Percentiles rank a stretch among this genome's conserved stretches.
These are phyloP conservation scores for Yamadazyma oceani DNA, from an alignment of 1,139 yeast species.

Conservation along the genomic window DNA sequence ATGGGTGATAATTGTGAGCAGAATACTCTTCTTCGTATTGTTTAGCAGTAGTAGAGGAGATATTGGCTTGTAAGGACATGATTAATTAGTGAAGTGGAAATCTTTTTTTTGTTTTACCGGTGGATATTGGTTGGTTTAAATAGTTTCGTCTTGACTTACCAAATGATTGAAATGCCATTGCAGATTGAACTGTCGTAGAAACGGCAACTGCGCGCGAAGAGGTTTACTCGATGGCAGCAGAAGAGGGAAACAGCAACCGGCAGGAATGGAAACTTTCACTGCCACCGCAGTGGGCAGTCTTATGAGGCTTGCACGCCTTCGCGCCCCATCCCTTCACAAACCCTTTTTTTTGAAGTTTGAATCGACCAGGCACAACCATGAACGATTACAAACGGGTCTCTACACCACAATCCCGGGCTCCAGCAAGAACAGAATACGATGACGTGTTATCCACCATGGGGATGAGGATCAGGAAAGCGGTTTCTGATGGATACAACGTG, in stretches of 20 bases:
- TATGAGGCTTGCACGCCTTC: no score
- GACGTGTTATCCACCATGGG: constrained; percentile 53
- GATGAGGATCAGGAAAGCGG: constrained; percentile 69
- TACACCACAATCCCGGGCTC: constrained; percentile 2
- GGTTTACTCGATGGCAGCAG: no score
- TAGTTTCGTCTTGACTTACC: no score
- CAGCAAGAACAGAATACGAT: constrained; percentile 4
- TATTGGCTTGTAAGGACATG: constrained; percentile 17
- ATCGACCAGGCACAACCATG: constrained; percentile 3
- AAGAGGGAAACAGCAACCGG: no score
- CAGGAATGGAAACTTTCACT: no score
- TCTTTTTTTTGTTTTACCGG: no score
- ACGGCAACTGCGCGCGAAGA: not conserved
- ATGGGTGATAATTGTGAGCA: constrained; percentile 96
- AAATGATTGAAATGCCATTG: no score
- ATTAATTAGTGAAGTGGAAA: not conserved
- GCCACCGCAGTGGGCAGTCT: no score
- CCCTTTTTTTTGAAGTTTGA: not conserved
- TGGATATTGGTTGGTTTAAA: not conserved
- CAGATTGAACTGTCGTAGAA: not conserved
- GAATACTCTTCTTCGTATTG: constrained; percentile 77
- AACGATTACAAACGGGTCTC: constrained; percentile 10
- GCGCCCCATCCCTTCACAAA: not conserved
- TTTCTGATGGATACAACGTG: constrained; percentile 57
- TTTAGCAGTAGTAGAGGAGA: constrained; percentile 66